Conservation (phyloP, 108 stramenopile species). For the Ochromonas danica region DNA sequence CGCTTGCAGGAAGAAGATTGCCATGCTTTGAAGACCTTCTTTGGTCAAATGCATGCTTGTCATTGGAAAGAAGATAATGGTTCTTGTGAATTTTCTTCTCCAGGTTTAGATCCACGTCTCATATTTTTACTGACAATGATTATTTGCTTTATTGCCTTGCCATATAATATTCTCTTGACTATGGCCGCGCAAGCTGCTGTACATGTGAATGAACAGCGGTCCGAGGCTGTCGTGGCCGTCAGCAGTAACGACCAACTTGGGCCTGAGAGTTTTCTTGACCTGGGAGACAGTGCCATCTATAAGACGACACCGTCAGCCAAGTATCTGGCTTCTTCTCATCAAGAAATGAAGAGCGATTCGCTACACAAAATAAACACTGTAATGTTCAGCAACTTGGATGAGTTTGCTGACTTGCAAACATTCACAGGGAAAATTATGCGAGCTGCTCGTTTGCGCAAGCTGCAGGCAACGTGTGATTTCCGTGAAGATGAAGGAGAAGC, state of each 20-base stretch:
- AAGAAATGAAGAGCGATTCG: no score
- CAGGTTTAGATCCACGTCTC: neutral
- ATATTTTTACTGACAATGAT: neutral
- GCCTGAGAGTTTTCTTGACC: no score
- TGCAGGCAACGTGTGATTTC: neutral
- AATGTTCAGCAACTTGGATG: neutral
- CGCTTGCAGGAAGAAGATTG: neutral
- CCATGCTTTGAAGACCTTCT: neutral
- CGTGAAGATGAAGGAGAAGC: neutral
- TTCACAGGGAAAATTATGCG: neutral
- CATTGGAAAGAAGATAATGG: neutral
- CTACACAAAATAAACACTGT: no score
- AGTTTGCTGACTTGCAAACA: neutral
- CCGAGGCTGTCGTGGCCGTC: neutral
- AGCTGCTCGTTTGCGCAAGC: neutral
- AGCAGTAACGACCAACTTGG: neutral
- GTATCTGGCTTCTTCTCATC: neutral
- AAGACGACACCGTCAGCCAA: neutral
- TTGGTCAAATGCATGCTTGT: neutral
- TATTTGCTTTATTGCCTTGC: neutral
- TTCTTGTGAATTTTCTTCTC: neutral
- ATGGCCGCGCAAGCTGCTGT: neutral
- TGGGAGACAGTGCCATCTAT: neutral
- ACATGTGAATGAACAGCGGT: neutral
- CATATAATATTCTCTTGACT: neutral